Base-by-base conservation (phyloP, 148 eudicot species). In the Silene latifolia region DNA sequence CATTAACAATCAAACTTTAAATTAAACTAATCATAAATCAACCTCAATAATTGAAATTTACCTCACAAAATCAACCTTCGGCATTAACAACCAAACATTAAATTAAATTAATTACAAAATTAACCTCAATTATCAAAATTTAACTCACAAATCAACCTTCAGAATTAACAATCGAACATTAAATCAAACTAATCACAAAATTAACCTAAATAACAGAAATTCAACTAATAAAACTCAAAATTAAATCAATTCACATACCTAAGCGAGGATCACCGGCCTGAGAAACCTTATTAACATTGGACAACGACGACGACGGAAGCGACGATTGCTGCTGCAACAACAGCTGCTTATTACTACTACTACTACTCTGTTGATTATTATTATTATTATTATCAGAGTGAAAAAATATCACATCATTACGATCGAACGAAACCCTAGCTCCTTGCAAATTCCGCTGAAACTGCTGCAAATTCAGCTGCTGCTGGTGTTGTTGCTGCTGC, bases 341-440 rank as follows among this genome's bases (percentile, higher is more conserved):
- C 54, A 29, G 10, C 23, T 64, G 64, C 12, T 60, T 60, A 24
- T 51, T 51, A 51, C 56, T 51, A 51, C 56, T 51, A 51, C 56
- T 51, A 51, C 56, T 64, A 64, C 27, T 67, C 71, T 46, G 74
- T 35, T 69, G 80, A 24, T 77, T 57, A 14, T 48, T 13, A 15
- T 4, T 11, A 35, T 35, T 35, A 39, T 39, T 39, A 39, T 39
- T 39, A 39, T 84, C 87, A 0, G 86, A 70, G 61, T 76, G 78
- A 65, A 82, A 74, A 47, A 75, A 42, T 12, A 77, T 74, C 13
- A 80, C 35, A 72, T 80, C 82, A 51, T 75, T 84, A 1, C 82
- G 86, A 81, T 87, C 86, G 61, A 79, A 82, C 68, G 81, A 77
- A 83, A 85, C 88, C 88, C 88, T 85, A 83, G 86, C 72, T 17